Evolutionary conservation across 768 basidiomycete species (phyloP).

Genomic region (Mycena chlorophos): DNA sequence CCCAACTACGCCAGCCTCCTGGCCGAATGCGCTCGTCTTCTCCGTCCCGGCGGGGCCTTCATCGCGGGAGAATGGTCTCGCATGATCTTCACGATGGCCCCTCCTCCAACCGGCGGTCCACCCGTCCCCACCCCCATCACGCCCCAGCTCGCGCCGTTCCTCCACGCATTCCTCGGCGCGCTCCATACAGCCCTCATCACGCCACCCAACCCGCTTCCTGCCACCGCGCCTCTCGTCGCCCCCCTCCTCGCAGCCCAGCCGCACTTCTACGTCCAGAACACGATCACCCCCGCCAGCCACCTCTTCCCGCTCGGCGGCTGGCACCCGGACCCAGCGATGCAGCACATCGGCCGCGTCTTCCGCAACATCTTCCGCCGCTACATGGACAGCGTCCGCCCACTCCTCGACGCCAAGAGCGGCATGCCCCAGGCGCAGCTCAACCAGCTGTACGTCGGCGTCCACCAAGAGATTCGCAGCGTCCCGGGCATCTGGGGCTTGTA

Average conservation of each 20-base stretch:
- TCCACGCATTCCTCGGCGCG: conserved; percentile 38
- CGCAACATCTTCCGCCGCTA: conserved; percentile 42
- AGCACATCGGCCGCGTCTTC: conserved; percentile 43
- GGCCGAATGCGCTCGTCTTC: conserved; percentile 58
- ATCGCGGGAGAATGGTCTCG: conserved; percentile 62
- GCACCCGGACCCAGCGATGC: conserved; percentile 37
- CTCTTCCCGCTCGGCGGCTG: conserved; percentile 61
- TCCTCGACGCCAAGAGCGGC: conserved; percentile 44
- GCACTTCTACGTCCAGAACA: neutral
- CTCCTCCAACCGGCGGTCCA: conserved; percentile 37
- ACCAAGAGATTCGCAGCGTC: conserved; percentile 47
- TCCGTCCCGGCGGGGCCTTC: conserved; percentile 73
- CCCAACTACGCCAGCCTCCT: conserved; percentile 53
- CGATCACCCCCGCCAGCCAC: conserved; percentile 33
- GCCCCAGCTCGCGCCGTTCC: conserved; percentile 39
- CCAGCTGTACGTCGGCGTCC: conserved; percentile 40
- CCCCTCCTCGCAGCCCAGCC: conserved; percentile 35
- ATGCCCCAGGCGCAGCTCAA: conserved; percentile 37
- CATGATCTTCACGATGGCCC: neutral
- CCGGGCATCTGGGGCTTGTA: conserved; percentile 51
- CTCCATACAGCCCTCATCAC: conserved; percentile 36
- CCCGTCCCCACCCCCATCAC: conserved; percentile 28
- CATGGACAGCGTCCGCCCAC: conserved; percentile 47
- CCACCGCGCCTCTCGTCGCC: conserved; percentile 40
- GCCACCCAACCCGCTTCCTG: conserved; percentile 36